These are phyloP conservation scores for Trichoderma pleuroti DNA, from an alignment of 2,329 filamentous ascomycete species.

Conservation along the genomic window DNA sequence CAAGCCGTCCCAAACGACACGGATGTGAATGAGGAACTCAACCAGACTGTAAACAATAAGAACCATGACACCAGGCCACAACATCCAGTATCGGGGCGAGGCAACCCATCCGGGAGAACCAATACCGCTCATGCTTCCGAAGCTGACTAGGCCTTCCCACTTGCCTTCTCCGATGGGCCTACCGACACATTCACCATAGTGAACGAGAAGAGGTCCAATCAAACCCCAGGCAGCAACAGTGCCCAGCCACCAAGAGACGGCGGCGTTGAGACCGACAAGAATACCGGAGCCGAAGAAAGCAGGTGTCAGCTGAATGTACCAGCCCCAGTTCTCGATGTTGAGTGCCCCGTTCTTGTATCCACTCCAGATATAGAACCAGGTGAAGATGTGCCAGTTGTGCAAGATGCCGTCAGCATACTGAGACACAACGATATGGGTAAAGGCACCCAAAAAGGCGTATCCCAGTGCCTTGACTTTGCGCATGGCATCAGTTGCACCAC, in stretches of 20 bases:
- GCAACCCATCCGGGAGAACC: slow-evolving; percentile 29
- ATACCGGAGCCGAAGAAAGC: slow-evolving; percentile 58
- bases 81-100: slow-evolving; percentile 42
- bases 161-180: slow-evolving; percentile 29
- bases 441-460: slow-evolving; percentile 47
- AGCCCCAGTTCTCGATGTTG: slow-evolving; percentile 58
- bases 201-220: slow-evolving; percentile 45
- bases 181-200: slow-evolving; percentile 52
- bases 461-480: slow-evolving; percentile 55
- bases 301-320: slow-evolving; percentile 57
- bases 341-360: slow-evolving; percentile 49
- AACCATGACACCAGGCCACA: slow-evolving; percentile 45
- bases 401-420: slow-evolving; percentile 59
- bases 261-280: slow-evolving; percentile 52
- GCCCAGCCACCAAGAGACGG: slow-evolving; percentile 55
- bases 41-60: slow-evolving; percentile 40
- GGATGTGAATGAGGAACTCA: slow-evolving; percentile 41
- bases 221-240: slow-evolving; percentile 54
- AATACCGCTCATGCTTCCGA: slow-evolving; percentile 32
- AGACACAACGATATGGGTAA: slow-evolving; percentile 52
- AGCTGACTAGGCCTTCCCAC: slow-evolving; percentile 32
- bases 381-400: slow-evolving; percentile 56
- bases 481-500: slow-evolving; percentile 50
- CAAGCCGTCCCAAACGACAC: slow-evolving; percentile 35
- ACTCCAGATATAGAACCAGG: slow-evolving; percentile 54